Evolutionary conservation across 2,329 filamentous ascomycete species (phyloP), one percentile per base, ranked within the genome.

Genomic region (Calonectria pseudoreteaudii): DNA sequence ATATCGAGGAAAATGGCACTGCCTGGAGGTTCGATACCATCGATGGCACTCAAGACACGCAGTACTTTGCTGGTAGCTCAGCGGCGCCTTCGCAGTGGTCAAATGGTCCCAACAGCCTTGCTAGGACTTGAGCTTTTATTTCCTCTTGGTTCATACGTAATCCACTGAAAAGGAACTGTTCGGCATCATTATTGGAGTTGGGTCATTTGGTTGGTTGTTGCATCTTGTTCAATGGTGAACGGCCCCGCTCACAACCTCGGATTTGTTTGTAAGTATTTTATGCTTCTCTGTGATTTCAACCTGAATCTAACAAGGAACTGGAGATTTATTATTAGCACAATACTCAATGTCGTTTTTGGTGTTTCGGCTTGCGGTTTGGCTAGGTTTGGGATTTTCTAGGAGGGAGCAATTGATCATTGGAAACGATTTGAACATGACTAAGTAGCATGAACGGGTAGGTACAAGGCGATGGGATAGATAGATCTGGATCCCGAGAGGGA

Each of bases 1-100:
- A 58, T 4, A 60, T 80, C 7, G 77, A 77, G 23, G 76, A 74
- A 11, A 74, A 64, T 30, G 66, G 69, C 36, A 47, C 50, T 2
- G 9, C 67, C 11, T 79, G 77, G 77, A 26, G 16, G 26, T 79
- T 78, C 30, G 78, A 78, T 1, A 38, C 47, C 9, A 72, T 78
- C 13, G 76, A 77, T 38, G 69, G 62, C 23, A 56, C 74, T 5
- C 74, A 72, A n/a, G 75, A 71, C 8, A 68, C 76, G 10, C 70
- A 76, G n/a, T 78, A 75, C 52, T 76, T 62, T 38, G 70, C 64
- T 5, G 68, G 41, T 13, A 60, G 52, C 5, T 41, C 70, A n/a
- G 34, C 50, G 8, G 74, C 50, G 5, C 68, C 58, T n/a, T 56
- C 74, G 26, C 53, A 71, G 56, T 74, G 74, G 74, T 50, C 69